phyloP scores from a whole-genome alignment of 1,284 basidiomycete species.

The Schizopora paradoxa region DNA sequence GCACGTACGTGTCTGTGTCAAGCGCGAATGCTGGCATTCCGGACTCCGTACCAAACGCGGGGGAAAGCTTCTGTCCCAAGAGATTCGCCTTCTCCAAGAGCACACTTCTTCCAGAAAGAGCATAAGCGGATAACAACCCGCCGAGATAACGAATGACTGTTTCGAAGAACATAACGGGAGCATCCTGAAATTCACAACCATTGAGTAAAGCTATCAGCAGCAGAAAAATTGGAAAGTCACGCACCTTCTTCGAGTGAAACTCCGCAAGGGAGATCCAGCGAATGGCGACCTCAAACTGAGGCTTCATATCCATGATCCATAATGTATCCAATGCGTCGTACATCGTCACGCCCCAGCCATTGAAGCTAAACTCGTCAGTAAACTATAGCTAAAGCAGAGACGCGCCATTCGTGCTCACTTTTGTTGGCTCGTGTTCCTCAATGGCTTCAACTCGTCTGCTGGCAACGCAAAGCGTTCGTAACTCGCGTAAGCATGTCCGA shows the following conservation, averaged over 20 bases:
- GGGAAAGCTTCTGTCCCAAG: constrained; percentile 45
- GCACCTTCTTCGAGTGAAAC: constrained; percentile 39
- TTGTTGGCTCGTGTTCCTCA: constrained; percentile 41
- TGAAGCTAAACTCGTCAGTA: constrained; percentile 46
- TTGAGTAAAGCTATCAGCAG: not conserved
- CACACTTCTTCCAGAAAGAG: constrained; percentile 49
- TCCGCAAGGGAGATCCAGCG: constrained; percentile 62
- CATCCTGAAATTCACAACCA: constrained; percentile 24
- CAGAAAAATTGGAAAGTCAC: constrained; percentile 12
- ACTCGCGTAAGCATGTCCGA: constrained; percentile 57
- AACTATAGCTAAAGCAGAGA: constrained; percentile 1
- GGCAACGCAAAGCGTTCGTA: constrained; percentile 55
- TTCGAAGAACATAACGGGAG: constrained; percentile 68
- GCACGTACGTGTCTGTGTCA: constrained; percentile 41
- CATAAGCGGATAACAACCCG: constrained; percentile 78
- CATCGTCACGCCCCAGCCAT: constrained; percentile 84
- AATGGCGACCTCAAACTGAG: constrained; percentile 73
- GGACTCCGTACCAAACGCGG: constrained; percentile 43
- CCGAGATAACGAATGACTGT: constrained; percentile 86
- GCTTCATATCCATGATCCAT: constrained; percentile 77
- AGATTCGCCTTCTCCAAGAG: constrained; percentile 47
- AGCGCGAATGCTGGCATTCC: constrained; percentile 47
- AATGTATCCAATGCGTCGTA: constrained; percentile 87
- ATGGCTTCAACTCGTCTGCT: constrained; percentile 55
- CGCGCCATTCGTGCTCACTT: constrained; percentile 46